Percentiles rank a stretch among this genome's conserved stretches.
Conservation (phyloP, 2,329 filamentous ascomycete species). For the Fusarium solani-melongenae region DNA sequence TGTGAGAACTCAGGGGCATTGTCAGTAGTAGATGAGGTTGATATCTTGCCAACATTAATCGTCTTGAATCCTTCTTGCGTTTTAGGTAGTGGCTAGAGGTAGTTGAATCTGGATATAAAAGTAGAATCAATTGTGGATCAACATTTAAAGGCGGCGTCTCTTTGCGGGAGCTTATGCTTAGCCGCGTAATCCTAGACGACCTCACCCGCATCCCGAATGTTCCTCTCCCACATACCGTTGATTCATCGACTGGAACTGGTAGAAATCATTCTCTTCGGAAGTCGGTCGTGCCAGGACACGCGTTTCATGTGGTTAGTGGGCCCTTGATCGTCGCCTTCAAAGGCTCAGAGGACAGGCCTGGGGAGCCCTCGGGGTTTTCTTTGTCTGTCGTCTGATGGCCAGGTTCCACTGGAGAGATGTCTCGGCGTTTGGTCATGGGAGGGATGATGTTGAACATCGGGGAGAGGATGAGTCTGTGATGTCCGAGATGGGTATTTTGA, state of each 20-base stretch:
- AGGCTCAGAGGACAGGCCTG: background rate
- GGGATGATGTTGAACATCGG: background rate
- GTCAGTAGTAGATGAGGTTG: background rate
- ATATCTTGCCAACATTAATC: background rate
- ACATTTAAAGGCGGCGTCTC: background rate
- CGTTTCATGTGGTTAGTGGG: background rate
- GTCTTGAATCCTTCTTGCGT: background rate
- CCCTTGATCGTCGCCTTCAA: background rate
- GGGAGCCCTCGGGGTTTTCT: background rate
- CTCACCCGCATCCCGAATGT: background rate
- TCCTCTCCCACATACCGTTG: background rate
- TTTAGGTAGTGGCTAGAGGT: background rate
- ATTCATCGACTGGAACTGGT: background rate
- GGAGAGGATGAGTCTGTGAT: background rate
- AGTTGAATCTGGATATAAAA: background rate
- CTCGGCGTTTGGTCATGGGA: background rate
- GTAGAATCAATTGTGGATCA: background rate
- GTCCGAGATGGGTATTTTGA: background rate
- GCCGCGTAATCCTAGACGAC: background rate
- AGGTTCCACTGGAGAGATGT: background rate
- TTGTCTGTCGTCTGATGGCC: background rate
- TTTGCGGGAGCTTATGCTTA: background rate
- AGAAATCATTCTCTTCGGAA: background rate
- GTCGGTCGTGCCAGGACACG: slow-evolving; percentile 4
- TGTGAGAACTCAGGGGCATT: background rate